Conservation (phyloP, 2,329 filamentous ascomycete species). For the Ceratocystis variospora region DNA sequence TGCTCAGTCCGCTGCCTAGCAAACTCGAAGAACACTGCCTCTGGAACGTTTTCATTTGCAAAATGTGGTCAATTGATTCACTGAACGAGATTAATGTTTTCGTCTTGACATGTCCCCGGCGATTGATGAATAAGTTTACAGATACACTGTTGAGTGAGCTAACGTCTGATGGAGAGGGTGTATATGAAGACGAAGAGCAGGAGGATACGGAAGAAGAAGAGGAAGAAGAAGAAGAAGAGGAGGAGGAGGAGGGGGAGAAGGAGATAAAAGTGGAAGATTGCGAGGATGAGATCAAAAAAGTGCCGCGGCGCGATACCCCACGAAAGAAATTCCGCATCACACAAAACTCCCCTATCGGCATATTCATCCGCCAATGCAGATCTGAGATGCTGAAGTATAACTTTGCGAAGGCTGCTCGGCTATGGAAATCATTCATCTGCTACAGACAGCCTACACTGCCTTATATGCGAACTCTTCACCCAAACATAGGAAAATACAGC, state of each 20-base stretch:
- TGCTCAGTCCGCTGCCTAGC: conserved; percentile 39
- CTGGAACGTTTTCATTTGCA: conserved; percentile 74
- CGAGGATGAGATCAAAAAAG: too few relatives aligned
- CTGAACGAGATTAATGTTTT: conserved; percentile 69
- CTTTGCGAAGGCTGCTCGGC: conserved; percentile 61
- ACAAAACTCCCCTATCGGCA: conserved; percentile 63
- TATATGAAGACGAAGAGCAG: too few relatives aligned
- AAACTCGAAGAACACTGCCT: conserved; percentile 58
- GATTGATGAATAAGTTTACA: conserved; percentile 10
- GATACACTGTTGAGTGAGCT: background rate
- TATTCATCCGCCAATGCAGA: conserved; percentile 61
- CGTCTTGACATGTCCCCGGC: conserved; percentile 36
- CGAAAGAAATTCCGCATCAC: conserved; percentile 47
- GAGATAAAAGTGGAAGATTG: too few relatives aligned
- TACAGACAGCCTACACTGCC: conserved; percentile 65
- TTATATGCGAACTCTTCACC: conserved; percentile 50
- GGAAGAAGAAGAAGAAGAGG: conserved; percentile 21
- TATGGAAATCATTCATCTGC: conserved; percentile 72
- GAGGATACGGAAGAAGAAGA: conserved; percentile 25
- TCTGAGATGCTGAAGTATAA: conserved; percentile 69
- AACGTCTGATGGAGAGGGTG: background rate
- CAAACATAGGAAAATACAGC: conserved; percentile 41
- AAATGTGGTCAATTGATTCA: conserved; percentile 72
- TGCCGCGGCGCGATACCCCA: conserved; percentile 15
- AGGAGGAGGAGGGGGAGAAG: too few relatives aligned